Evolutionary conservation across 108 stramenopile genomes (phyloP).

Genomic region (Cyclostephanos tholiformis): DNA sequence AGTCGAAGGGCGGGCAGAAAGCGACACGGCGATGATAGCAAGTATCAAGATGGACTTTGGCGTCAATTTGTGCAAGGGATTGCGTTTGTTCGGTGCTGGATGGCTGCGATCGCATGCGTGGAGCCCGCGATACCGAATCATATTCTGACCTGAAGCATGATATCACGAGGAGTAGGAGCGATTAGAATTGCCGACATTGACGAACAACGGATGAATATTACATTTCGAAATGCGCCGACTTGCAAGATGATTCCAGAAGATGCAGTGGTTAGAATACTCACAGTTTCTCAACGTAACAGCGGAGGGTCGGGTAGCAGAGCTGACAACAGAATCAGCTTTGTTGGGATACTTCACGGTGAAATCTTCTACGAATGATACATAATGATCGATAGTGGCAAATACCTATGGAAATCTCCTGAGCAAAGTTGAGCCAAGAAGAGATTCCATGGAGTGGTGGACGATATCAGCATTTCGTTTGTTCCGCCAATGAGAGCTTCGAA

Average conservation of each 20-base stretch:
- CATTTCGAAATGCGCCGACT: neutral
- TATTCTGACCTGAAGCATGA: neutral
- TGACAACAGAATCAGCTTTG: neutral
- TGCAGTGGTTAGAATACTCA: neutral
- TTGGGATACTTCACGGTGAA: neutral
- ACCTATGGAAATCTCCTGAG: too few species aligned
- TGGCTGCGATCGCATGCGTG: neutral
- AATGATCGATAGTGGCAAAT: too few species aligned
- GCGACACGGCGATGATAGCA: neutral
- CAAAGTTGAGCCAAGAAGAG: too few species aligned
- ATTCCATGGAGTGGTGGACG: too few species aligned
- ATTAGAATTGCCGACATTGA: neutral
- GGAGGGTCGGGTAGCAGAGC: neutral
- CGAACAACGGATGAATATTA: neutral
- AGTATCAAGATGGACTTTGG: neutral
- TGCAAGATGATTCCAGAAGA: neutral
- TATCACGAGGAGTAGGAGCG: neutral
- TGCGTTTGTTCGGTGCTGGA: neutral
- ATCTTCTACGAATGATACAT: too few species aligned
- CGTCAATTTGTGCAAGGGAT: neutral
- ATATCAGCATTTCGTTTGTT: too few species aligned
- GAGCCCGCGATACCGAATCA: neutral
- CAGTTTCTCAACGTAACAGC: neutral
- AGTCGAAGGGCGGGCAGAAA: neutral
- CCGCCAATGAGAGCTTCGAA: too few species aligned